Conservation (phyloP, 345 rosid species). For the Eucalyptus erythrocorys region DNA sequence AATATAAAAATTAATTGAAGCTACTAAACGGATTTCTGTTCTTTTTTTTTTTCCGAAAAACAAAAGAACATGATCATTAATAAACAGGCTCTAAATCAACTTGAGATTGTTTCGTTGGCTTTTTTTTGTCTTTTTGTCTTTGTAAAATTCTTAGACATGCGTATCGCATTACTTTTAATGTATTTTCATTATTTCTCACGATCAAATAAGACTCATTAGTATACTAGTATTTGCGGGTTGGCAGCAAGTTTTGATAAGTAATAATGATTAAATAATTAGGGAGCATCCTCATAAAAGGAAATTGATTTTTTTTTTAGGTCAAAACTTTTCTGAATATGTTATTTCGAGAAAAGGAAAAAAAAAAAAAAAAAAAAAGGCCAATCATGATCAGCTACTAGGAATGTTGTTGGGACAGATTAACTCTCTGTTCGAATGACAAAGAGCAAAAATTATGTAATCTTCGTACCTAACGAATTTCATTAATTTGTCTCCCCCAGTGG, state of each 20-base stretch:
- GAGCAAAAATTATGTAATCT: not conserved
- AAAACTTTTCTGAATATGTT: not conserved
- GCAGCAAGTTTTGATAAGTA: not conserved
- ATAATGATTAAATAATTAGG: not conserved
- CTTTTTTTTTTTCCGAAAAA: accelerated
- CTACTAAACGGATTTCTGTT: accelerated
- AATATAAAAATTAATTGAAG: too few species aligned
- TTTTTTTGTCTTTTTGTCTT: not conserved
- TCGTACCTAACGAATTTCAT: not conserved
- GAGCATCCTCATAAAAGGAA: not conserved
- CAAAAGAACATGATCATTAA: too few species aligned
- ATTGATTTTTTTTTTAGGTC: not conserved
- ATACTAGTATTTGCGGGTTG: not conserved
- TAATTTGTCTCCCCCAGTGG: not conserved
- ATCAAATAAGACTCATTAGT: not conserved
- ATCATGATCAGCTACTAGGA: not conserved
- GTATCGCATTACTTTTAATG: not conserved
- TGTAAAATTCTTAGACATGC: not conserved
- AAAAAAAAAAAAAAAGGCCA: not conserved
- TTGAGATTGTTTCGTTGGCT: not conserved
- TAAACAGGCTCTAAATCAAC: not conserved
- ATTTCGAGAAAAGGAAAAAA: not conserved
- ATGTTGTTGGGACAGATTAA: not conserved
- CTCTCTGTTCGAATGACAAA: not conserved
- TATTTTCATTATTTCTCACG: too few species aligned